Evolutionary conservation across 1,284 basidiomycete species (phyloP).

Genomic region (Trametes sp.): DNA sequence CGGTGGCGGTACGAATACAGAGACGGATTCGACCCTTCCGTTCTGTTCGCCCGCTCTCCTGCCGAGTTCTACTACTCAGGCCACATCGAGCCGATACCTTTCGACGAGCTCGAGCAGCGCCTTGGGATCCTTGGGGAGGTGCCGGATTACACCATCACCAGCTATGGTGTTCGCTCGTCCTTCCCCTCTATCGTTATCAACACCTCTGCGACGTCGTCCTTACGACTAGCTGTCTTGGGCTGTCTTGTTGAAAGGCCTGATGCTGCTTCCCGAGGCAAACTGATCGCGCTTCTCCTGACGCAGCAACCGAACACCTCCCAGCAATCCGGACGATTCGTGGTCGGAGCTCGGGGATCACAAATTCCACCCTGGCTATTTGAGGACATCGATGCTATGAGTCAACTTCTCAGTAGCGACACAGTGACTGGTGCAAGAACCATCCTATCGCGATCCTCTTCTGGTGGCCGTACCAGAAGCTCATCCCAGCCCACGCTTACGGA

Average conservation of each 20-base stretch:
- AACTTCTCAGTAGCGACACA: neutral
- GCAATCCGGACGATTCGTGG: neutral
- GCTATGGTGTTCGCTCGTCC: constrained; percentile 6
- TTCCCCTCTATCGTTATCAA: constrained; percentile 6
- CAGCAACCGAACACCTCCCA: neutral
- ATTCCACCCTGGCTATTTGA: neutral
- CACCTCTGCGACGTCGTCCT: neutral
- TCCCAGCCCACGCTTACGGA: neutral
- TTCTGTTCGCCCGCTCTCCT: constrained; percentile 6
- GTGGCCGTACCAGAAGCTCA: neutral
- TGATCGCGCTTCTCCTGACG: constrained; percentile 6
- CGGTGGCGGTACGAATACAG: neutral
- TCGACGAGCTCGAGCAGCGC: neutral
- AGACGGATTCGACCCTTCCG: neutral
- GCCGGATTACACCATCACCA: constrained; percentile 5
- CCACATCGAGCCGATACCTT: constrained; percentile 2
- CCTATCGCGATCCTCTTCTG: neutral
- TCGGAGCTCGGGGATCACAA: neutral
- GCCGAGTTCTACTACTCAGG: constrained; percentile 5
- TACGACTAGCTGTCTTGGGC: neutral
- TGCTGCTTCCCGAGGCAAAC: neutral
- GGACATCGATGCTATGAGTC: neutral
- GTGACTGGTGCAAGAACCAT: neutral
- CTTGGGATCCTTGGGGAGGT: neutral
- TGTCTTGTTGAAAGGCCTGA: neutral